Evolutionary conservation across 2,329 filamentous ascomycete species (phyloP).

Genomic region (Pseudocercospora fuligena): DNA sequence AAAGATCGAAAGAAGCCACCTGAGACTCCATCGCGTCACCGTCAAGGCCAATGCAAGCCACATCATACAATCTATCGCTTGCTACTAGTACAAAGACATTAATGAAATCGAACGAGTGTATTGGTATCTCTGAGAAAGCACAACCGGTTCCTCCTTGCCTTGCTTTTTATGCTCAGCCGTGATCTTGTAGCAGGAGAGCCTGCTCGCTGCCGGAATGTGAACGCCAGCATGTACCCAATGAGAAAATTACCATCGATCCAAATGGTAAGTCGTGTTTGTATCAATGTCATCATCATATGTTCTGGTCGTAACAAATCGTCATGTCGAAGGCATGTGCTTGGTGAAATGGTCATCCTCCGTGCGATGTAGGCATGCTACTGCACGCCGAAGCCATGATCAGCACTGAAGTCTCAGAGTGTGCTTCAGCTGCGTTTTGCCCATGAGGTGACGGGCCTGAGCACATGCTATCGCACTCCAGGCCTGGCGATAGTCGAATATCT

Average conservation of each 20-base stretch:
- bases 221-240: background rate
- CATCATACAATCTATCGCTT: slow-evolving; percentile 8
- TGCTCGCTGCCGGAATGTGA: background rate
- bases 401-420: background rate
- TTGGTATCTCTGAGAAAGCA: slow-evolving; percentile 25
- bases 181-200: background rate
- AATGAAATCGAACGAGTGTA: slow-evolving; percentile 22
- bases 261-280: slow-evolving; percentile 3
- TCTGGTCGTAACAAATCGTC: slow-evolving; percentile 8
- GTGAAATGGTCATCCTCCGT: no score
- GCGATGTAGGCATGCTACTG: background rate
- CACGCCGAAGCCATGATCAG: background rate
- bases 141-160: slow-evolving; percentile 11
- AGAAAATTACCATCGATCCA: background rate
- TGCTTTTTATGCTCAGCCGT: background rate
- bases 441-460: background rate
- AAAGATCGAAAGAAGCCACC: background rate
- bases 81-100: slow-evolving; percentile 18
- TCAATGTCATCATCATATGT: slow-evolving; percentile 6
- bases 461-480: slow-evolving; percentile 1
- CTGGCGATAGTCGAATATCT: slow-evolving; percentile 1
- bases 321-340: background rate
- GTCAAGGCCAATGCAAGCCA: slow-evolving; percentile 1
- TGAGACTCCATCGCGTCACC: background rate
- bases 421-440: background rate